These are phyloP conservation scores for Fomitopsis palustris DNA, from an alignment of 1,284 basidiomycete genomes.

Conservation along the genomic window DNA sequence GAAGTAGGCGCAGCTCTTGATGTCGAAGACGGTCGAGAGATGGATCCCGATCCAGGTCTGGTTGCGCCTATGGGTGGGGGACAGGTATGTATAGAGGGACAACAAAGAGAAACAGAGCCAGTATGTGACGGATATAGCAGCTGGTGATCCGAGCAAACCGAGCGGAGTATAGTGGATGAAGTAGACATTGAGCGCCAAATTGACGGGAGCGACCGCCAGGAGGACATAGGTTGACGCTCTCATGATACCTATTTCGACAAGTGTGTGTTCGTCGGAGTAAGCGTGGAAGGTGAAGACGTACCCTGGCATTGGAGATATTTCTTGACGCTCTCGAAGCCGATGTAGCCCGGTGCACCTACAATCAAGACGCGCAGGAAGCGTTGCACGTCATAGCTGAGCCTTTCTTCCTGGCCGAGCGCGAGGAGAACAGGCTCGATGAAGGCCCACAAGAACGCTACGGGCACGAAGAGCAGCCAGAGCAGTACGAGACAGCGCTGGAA, in stretches of 20 bases:
- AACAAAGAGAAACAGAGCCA: conserved; percentile 64
- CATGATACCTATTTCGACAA: conserved; percentile 57
- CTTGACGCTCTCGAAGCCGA: conserved; percentile 74
- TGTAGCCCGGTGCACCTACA: conserved; percentile 65
- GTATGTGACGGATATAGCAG: conserved; percentile 66
- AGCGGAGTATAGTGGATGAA: conserved; percentile 60
- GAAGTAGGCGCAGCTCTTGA: conserved; percentile 48
- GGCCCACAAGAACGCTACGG: conserved; percentile 58
- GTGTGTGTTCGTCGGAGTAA: neutral
- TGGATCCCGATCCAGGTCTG: conserved; percentile 65
- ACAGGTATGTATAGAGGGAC: conserved; percentile 42
- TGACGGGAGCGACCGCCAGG: conserved; percentile 57
- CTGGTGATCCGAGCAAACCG: conserved; percentile 59
- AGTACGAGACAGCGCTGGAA: conserved; percentile 64
- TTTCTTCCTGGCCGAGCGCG: conserved; percentile 55
- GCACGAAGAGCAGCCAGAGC: conserved; percentile 60
- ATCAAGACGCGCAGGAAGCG: conserved; percentile 60
- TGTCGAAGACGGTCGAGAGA: conserved; percentile 41
- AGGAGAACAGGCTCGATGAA: conserved; percentile 59
- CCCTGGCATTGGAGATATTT: conserved; percentile 81
- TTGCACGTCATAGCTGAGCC: conserved; percentile 58
- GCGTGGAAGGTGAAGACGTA: conserved; percentile 25
- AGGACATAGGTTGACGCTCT: conserved; percentile 63
- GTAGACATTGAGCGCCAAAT: conserved; percentile 54
- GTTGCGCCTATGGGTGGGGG: conserved; percentile 50